Evolutionary conservation across 2,329 filamentous ascomycete genomes (phyloP), one percentile per base, ranked within the genome.

Genomic region (Aspergillus costaricaensis): DNA sequence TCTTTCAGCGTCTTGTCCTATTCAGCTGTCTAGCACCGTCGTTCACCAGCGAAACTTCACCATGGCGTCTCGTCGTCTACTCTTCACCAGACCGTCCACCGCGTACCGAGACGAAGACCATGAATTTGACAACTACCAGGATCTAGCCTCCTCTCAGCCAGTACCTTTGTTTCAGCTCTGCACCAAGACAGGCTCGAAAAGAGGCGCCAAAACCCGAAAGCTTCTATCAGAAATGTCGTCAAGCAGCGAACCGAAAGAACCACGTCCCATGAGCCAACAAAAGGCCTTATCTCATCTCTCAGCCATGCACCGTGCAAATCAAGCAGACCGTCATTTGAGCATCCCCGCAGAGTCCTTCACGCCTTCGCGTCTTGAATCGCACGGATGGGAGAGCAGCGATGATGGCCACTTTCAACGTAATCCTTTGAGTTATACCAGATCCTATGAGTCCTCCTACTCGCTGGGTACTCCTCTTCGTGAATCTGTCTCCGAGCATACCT

Each of bases 141-240:
- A 68, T 1, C 60, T 71, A 14, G 62, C 66, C 7, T 71, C 68
- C 5, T 70, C 69, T 27, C 65, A 65, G 15, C 67, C 68, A 2
- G 55, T 71, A n/a, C 64, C 67, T 48, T 49, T 71, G 36, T 64
- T 65, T 15, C 61, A 70, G 14, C 51, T 70, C 15, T 62, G 61
- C 43, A 63, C 36, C 12, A 67, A 59, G 51, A 55, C 61, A 12
- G 59, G 58, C 44, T 63, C 66, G 19, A 66, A 65, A 38, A 69
- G 65, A 62, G 65, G 59, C 7, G 57, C 57, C 5, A 72, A 63
- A 51, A 48, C 56, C 14, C 62, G 57, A 61, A 71, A 64, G 53
- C 58, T 66, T n/a, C 58, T 48, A 14, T 38, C 59, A 25, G 60
- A 59, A 2, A 61, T 39, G n/a, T 52, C 44, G 17, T 56, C 59